A percentile compares a stretch with the other conserved stretches of the same genome.
These are phyloP conservation scores for Rhynchosporium graminicola DNA, from an alignment of 2,329 filamentous ascomycete genomes.

Conservation along the genomic window DNA sequence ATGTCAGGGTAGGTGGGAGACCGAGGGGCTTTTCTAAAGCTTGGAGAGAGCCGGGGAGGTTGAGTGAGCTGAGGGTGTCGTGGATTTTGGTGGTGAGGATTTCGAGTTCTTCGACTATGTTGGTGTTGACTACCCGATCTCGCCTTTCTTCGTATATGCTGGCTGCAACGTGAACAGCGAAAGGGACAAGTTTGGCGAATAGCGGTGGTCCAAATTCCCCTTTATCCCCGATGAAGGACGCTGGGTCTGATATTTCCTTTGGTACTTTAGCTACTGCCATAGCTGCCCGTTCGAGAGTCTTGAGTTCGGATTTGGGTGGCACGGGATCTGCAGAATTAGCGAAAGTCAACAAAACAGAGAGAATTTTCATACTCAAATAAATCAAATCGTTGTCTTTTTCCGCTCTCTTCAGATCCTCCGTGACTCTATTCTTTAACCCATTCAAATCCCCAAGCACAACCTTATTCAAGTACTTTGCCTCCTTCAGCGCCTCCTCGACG, in stretches of 20 bases:
- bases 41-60: slow-evolving; percentile 88
- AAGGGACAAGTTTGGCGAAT: slow-evolving; percentile 90
- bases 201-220: slow-evolving; percentile 80
- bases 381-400: slow-evolving; percentile 98
- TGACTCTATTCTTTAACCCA: slow-evolving; percentile 76
- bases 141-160: slow-evolving; percentile 93
- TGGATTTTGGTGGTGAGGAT: slow-evolving; percentile 77
- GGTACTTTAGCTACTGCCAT: slow-evolving; percentile 84
- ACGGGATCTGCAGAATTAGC: slow-evolving; percentile 61
- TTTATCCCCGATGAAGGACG: slow-evolving; percentile 76
- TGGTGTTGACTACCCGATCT: slow-evolving; percentile 86
- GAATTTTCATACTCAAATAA: slow-evolving; percentile 67
- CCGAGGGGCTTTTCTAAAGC: slow-evolving; percentile 94
- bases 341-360: neutral
- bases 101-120: slow-evolving; percentile 83
- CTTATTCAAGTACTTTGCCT: slow-evolving; percentile 79
- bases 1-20: slow-evolving; percentile 78
- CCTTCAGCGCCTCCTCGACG: slow-evolving; percentile 82
- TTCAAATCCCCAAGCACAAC: slow-evolving; percentile 80
- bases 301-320: slow-evolving; percentile 84
- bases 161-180: slow-evolving; percentile 90
- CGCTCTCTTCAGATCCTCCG: slow-evolving; percentile 85
- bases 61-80: slow-evolving; percentile 76
- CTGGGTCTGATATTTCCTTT: slow-evolving; percentile 77
- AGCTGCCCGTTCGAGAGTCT: slow-evolving; percentile 78